Evolutionary conservation across 768 basidiomycete species (phyloP), one percentile per base, ranked within the genome.

Genomic region (Cytidiella melzeri): DNA sequence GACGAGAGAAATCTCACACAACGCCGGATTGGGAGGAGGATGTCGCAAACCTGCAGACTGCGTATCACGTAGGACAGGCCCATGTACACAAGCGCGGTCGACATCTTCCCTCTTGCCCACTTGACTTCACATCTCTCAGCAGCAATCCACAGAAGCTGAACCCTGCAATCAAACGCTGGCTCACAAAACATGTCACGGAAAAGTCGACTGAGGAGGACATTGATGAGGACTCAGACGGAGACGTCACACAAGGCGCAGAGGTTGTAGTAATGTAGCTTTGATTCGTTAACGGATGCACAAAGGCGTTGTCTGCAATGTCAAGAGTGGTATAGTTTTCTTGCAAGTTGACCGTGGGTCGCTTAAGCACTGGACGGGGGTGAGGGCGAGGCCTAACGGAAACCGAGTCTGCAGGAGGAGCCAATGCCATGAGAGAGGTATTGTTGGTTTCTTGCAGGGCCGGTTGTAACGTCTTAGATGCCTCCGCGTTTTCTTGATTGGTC

Each of bases 1-100:
- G n/a, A 5, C 45, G 45, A 5, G 45, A 30, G 15, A 47, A 47
- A 27, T 15, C 45, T 11, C 45, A 47, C 37, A 47, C 45, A 9
- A 23, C 28, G 7, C 45, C 45, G 12, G 25, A 7, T 30, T n/a
- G n/a, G 18, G 45, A 47, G 30, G 7, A 20, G 13, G 45, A 47
- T 47, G 24, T 47, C 13, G 15, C 13, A 5, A 13, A 7, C 11
- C 25, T 47, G 12, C 36, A 47, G 30, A n/a, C 7, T 12, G 7
- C 28, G 15, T 37, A 39, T 15, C 30, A 34, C 15, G 15, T 7
- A 15, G 30, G 30, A 7, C 7, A 34, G 9, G 30, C 30, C 9
- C 30, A 34, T 34, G 30, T 34, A 34, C 15, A 15, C 9, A 34
- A 15, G 30, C 9, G 9, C 30, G 30, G 30, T 15, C 30, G 30